Base-by-base conservation (phyloP, 2,329 filamentous ascomycete genomes). In the Daldinia sp. region DNA sequence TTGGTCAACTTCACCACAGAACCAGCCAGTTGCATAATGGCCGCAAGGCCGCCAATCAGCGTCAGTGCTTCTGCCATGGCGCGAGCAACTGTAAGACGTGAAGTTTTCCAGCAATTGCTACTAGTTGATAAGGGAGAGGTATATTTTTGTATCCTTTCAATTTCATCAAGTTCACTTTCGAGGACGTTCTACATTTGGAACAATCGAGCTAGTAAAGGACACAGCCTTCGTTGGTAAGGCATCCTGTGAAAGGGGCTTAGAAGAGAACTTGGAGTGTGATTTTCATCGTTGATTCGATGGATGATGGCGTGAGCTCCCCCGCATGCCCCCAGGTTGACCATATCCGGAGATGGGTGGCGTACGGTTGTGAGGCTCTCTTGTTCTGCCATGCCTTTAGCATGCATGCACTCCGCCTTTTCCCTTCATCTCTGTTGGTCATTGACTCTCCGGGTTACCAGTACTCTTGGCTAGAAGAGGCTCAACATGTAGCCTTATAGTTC, bases 11-110 rank as follows among this genome's bases (percentile, higher is more conserved):
- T 72, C 7, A 67, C 59, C 23, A 73, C 35, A 9, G 54, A 44
- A 33, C 58, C 60, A 13, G 65, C 64, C 46, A 74, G 23, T 23
- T 69, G 66, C 61, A 70, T 60, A n/a, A 74, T 68, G 28, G 72
- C 70, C n/a, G 72, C 53, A 39, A 72, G 65, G 50, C 66, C 65
- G 44, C 70, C 63, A n/a, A 72, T 46, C 20, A 67, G 39, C 37
- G 60, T 54, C 39, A 72, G 44, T 39, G 65, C 60, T 15, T 72
- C 71, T 10, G 66, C 60, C 71, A 72, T 72, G 30, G 23, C 48
- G 20, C 28, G 18, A 28, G 15, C 42, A 41, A 28, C 15, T 51
- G 15, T 51, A 33, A 56, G 33, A 39, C 23, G 1, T 9, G 4
- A 35, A 18, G 10, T 51, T 57, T 6, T 12, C 9, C 4, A 37